Percentiles rank a stretch among this genome's conserved stretches.
Conservation (phyloP, 2,329 filamentous ascomycete species). For the Neofusicoccum umdonicola region DNA sequence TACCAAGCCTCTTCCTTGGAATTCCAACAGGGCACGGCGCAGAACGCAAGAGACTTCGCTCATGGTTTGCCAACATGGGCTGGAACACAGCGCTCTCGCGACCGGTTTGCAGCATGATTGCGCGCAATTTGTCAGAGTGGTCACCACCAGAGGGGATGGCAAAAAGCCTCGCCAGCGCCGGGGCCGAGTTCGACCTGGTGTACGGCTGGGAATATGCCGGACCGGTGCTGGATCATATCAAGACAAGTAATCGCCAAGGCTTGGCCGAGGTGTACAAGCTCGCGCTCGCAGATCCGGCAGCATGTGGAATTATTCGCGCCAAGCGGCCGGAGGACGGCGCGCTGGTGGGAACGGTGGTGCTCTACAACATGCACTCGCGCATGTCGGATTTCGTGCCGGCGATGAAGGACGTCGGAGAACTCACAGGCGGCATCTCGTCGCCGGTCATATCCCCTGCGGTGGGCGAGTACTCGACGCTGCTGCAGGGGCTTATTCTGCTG, state of each 20-base stretch:
- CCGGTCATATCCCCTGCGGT: slow-evolving; percentile 70
- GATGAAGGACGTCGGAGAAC: slow-evolving; percentile 58
- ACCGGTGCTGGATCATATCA: slow-evolving; percentile 71
- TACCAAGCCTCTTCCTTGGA: slow-evolving; percentile 83
- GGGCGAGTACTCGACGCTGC: slow-evolving; percentile 66
- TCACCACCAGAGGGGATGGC: slow-evolving; percentile 72
- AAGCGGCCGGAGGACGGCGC: slow-evolving; percentile 66
- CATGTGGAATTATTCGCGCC: slow-evolving; percentile 79
- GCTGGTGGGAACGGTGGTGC: slow-evolving; percentile 76
- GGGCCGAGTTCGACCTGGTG: slow-evolving; percentile 78
- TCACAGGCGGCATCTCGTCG: slow-evolving; percentile 74
- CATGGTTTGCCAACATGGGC: slow-evolving; percentile 86
- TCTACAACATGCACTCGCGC: slow-evolving; percentile 69
- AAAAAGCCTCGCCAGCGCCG: slow-evolving; percentile 68
- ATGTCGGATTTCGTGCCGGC: slow-evolving; percentile 69
- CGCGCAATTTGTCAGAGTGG: slow-evolving; percentile 72
- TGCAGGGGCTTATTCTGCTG: slow-evolving; percentile 78
- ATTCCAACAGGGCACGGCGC: slow-evolving; percentile 67
- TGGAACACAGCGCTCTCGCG: slow-evolving; percentile 73
- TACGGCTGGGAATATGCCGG: slow-evolving; percentile 75
- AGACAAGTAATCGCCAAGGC: slow-evolving; percentile 70
- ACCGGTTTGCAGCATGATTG: slow-evolving; percentile 68
- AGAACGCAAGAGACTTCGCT: slow-evolving; percentile 60
- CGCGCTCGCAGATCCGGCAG: slow-evolving; percentile 67
- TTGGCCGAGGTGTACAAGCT: slow-evolving; percentile 76